A percentile compares a stretch with the other conserved stretches of the same genome.
Evolutionary conservation across 1,284 basidiomycete genomes (phyloP).

Genomic region (Boletellus sp.): DNA sequence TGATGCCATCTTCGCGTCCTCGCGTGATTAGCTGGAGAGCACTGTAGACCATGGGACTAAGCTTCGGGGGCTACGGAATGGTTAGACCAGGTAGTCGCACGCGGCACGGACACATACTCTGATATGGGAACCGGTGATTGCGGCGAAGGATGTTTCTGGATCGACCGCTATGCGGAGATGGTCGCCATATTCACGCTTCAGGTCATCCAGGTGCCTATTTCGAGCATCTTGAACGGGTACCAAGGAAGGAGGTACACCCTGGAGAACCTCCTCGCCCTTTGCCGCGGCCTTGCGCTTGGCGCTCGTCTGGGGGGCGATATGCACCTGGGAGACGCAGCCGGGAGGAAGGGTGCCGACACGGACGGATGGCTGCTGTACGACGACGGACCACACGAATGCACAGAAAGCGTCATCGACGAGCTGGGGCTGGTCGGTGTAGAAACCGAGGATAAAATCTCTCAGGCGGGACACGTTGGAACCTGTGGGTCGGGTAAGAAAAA

Average conservation of each 20-base stretch:
- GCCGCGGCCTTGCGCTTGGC: constrained; percentile 59
- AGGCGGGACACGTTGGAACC: constrained; percentile 71
- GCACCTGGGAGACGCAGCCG: constrained; percentile 60
- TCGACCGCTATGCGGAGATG: constrained; percentile 72
- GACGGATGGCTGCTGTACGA: constrained; percentile 69
- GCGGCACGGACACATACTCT: constrained; percentile 44
- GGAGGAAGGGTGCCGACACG: constrained; percentile 63
- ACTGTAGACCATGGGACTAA: constrained; percentile 83
- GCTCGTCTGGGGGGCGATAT: constrained; percentile 69
- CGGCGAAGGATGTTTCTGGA: constrained; percentile 67
- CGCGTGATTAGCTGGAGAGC: constrained; percentile 82
- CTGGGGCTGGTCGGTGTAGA: constrained; percentile 52
- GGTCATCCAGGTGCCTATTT: constrained; percentile 48
- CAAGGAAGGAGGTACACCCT: constrained; percentile 44
- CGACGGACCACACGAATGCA: constrained; percentile 76
- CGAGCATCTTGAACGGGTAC: constrained; percentile 53
- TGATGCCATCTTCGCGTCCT: constrained; percentile 72
- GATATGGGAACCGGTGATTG: constrained; percentile 81
- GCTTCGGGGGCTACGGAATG: constrained; percentile 58
- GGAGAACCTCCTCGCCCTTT: constrained; percentile 47
- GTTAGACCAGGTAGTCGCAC: constrained; percentile 1
- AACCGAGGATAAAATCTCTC: constrained; percentile 62
- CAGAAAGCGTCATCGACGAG: constrained; percentile 72
- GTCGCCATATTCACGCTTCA: constrained; percentile 55
- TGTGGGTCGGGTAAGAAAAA: constrained; percentile 31